Evolutionary conservation across 2,329 filamentous ascomycete genomes (phyloP).

Genomic region (Fusarium fracticaudum): DNA sequence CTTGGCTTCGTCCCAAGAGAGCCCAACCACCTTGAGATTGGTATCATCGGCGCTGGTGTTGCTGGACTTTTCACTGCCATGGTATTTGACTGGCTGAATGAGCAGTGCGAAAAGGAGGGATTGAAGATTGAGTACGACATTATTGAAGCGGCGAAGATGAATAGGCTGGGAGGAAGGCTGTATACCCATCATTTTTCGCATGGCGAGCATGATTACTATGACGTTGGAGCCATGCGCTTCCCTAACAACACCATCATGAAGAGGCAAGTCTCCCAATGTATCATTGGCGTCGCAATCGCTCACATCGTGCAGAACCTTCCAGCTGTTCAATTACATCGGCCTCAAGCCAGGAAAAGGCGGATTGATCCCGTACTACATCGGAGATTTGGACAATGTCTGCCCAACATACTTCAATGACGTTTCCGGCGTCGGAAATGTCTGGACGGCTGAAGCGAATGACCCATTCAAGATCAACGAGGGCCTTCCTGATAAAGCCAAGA

Average conservation of each 20-base stretch:
- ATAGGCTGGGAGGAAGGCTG: constrained; percentile 49
- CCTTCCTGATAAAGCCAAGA: neutral
- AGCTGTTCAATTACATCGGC: constrained; percentile 30
- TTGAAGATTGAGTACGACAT: constrained; percentile 50
- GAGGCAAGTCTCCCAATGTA: neutral
- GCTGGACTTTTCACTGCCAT: constrained; percentile 14
- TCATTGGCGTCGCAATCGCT: neutral
- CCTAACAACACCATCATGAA: constrained; percentile 46
- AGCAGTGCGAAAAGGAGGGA: neutral
- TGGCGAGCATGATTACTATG: constrained; percentile 38
- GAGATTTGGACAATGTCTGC: neutral
- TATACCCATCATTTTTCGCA: constrained; percentile 48
- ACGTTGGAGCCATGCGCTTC: constrained; percentile 55
- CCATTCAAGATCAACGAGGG: constrained; percentile 21
- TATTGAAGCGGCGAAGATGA: constrained; percentile 44
- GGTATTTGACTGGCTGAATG: constrained; percentile 19
- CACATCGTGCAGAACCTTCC: constrained; percentile 15
- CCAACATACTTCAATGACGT: constrained; percentile 32
- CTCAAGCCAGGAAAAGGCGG: constrained; percentile 7
- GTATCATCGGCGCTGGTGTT: constrained; percentile 8
- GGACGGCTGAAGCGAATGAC: neutral
- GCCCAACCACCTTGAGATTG: neutral
- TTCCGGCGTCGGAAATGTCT: neutral
- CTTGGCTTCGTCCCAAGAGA: neutral
- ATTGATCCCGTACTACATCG: constrained; percentile 32